Evolutionary conservation across 2,329 filamentous ascomycete genomes (phyloP), one percentile per base, ranked within the genome.

Genomic region (Fusarium foetens): DNA sequence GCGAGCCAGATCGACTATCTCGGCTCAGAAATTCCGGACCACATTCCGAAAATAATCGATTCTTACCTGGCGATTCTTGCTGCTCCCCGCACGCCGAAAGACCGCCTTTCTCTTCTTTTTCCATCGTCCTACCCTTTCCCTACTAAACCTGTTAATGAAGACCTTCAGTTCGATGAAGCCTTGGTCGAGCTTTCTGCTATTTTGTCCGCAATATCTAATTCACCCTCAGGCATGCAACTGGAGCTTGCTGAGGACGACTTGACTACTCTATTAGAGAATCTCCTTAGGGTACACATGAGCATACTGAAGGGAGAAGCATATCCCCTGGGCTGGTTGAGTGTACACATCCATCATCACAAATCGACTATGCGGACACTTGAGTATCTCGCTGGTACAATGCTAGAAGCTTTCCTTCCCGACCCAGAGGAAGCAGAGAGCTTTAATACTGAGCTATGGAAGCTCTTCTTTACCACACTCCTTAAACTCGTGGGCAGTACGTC

Each of bases 351-450:
- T 81, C 93, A 97, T 78, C 94, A 97, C 83, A 94, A 94, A 78
- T 95, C 94, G 23, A 93, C 93, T 3, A 94, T 98, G 87, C 91
- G 90, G 63, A 94, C 92, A 12, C 84, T 99, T 38, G 93, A 97
- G 77, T 94, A 96, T 75, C 84, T 98, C 13, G 92, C 92, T 13
- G 87, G 89, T 49, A 91, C 97, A 16, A 84, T 99, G 66, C 87
- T 94, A n/a, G 92, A 95, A 41, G 91, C 89, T 0, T 95, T 95
- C 78, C 85, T 99, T 4, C 96, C 97, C 0, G 87, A 95, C 46
- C 94, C 95, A 0, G 96, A 98, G 72, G 94, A 98, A 74, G 94
- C 94, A 1, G 95, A 98, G 77, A 88, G 87, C 17, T 99, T 98
- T 81, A 94, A 97, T 78, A 98, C 94, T 16, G 93, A 97, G 63